Conservation (phyloP, 305 asterid genomes). For the Salvia sclarea region DNA sequence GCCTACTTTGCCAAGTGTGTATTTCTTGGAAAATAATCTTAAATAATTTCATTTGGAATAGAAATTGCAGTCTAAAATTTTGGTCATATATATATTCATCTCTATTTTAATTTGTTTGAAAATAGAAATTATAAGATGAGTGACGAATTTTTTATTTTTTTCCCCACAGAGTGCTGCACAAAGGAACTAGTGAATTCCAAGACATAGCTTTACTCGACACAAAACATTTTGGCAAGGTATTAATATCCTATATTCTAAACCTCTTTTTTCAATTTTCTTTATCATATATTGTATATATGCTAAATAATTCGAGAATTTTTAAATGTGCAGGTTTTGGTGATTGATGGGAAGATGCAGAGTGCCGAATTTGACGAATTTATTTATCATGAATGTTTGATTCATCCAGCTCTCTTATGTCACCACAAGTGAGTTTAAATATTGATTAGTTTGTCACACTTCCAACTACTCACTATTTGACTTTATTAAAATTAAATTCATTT, state of each 20-base stretch:
- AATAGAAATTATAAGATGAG: background rate
- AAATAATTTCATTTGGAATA: too few relatives aligned
- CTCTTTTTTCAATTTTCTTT: background rate
- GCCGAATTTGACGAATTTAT: slow-evolving; percentile 95
- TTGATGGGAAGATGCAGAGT: slow-evolving; percentile 99
- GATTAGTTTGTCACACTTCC: background rate
- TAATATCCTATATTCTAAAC: background rate
- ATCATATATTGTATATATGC: background rate
- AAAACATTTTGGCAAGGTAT: slow-evolving; percentile 93
- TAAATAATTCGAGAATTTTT: background rate
- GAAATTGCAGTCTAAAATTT: too few relatives aligned
- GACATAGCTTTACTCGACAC: slow-evolving; percentile 95
- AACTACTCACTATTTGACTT: background rate
- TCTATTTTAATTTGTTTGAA: background rate
- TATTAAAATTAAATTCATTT: background rate
- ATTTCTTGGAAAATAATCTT: too few relatives aligned
- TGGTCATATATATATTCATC: background rate
- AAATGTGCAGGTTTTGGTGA: slow-evolving; percentile 70
- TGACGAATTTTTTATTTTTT: background rate
- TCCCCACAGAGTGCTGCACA: slow-evolving; percentile 72
- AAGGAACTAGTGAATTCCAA: slow-evolving; percentile 88
- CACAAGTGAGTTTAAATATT: slow-evolving; percentile 54
- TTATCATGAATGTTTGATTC: slow-evolving; percentile 93
- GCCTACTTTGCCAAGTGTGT: background rate
- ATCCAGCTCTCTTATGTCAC: slow-evolving; percentile 91